phyloP scores from a whole-genome alignment of 805 yeast genomes.

The Pichia gijzeniarum region DNA sequence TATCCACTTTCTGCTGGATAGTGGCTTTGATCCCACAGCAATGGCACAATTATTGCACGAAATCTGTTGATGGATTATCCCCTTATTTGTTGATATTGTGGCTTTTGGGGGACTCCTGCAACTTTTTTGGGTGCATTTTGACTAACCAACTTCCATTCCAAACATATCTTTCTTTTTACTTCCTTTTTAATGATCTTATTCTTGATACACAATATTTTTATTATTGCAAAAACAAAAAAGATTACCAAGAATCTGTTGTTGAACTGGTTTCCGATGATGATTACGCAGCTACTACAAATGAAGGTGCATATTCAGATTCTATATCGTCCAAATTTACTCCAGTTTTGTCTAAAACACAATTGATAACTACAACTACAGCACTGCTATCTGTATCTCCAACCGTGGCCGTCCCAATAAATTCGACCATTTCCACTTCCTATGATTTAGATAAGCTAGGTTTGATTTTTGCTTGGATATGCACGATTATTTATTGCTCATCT shows the following conservation, averaged over 20 bases:
- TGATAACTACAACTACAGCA: conserved; percentile 5
- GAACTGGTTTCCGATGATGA: neutral
- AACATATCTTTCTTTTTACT: conserved; percentile 62
- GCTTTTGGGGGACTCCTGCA: conserved; percentile 30
- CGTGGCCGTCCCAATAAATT: conserved; percentile 14
- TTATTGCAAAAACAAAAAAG: conserved; percentile 31
- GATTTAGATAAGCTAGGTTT: neutral
- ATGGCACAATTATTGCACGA: conserved; percentile 26
- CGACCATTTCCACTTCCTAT: neutral
- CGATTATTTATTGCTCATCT: conserved; percentile 66
- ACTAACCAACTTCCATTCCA: conserved; percentile 83
- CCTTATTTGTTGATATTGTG: conserved; percentile 27
- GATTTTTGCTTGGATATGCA: conserved; percentile 70
- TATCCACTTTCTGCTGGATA: conserved; percentile 31
- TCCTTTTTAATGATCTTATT: conserved; percentile 62
- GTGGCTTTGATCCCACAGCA: conserved; percentile 34
- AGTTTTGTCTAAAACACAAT: conserved; percentile 10
- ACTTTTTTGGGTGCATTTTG: conserved; percentile 60
- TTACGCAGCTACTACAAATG: neutral
- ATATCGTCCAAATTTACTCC: neutral
- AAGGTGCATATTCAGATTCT: no score
- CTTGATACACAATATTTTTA: conserved; percentile 67
- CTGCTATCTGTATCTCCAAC: conserved; percentile 1
- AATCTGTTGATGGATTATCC: conserved; percentile 30
- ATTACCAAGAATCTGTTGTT: neutral